Evolutionary conservation across 164 flowering plant genomes (phyloP).

Genomic region (Magnolia officinalis): DNA sequence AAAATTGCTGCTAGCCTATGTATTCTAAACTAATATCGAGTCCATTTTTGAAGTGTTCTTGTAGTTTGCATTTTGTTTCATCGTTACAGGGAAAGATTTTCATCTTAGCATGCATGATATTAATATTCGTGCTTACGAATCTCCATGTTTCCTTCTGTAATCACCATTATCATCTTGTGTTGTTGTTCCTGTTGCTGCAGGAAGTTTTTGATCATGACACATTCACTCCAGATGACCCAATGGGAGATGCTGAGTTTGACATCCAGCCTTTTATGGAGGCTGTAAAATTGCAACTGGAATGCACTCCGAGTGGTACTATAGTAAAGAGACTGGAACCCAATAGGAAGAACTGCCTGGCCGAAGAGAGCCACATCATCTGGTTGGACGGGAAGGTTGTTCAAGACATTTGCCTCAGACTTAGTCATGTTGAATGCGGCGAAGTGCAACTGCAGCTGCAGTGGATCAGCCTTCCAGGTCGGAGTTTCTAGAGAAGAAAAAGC

Average conservation of each 20-base stretch:
- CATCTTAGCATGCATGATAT: too few species aligned
- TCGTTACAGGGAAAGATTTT: too few species aligned
- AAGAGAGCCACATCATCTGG: slow-evolving; percentile 56
- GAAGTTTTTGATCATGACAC: slow-evolving; percentile 60
- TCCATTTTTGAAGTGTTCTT: too few species aligned
- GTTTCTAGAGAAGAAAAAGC: not conserved
- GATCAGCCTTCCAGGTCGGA: slow-evolving; percentile 32
- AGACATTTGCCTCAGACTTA: slow-evolving; percentile 47
- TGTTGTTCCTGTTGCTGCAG: slow-evolving; percentile 29
- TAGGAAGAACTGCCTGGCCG: slow-evolving; percentile 56
- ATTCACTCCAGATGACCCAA: slow-evolving; percentile 61
- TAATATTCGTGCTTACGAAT: too few species aligned
- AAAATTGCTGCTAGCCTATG: too few species aligned
- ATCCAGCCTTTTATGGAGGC: slow-evolving; percentile 47
- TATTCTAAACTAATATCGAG: too few species aligned
- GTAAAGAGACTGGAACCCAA: slow-evolving; percentile 39
- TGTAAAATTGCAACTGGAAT: slow-evolving; percentile 29
- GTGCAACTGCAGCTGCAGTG: slow-evolving; percentile 63
- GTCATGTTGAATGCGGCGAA: slow-evolving; percentile 76
- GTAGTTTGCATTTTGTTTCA: too few species aligned
- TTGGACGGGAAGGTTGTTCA: slow-evolving; percentile 54
- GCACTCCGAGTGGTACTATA: slow-evolving; percentile 47
- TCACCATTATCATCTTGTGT: too few species aligned
- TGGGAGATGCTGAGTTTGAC: slow-evolving; percentile 83
- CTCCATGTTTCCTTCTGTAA: too few species aligned